These are phyloP conservation scores for Candida sojae DNA, from an alignment of 1,139 yeast species.

Conservation along the genomic window DNA sequence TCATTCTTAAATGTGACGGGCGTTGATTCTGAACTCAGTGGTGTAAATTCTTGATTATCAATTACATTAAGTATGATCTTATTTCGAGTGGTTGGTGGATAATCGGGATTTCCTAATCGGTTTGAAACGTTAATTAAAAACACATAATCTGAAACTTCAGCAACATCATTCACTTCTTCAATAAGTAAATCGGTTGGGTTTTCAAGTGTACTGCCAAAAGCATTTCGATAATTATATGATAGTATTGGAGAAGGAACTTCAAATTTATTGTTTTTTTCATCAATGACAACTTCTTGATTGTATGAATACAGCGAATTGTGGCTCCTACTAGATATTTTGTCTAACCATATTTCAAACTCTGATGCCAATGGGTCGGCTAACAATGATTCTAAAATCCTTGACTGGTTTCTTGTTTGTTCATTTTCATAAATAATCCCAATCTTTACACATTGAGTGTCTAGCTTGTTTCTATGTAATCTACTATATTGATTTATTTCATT, in stretches of 20 bases:
- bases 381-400: constrained; percentile 36
- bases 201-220: constrained; percentile 15
- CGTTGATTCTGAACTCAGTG: constrained; percentile 34
- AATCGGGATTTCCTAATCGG: constrained; percentile 19
- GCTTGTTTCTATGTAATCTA: constrained; percentile 7
- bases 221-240: constrained; percentile 27
- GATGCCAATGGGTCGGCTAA: constrained; percentile 47
- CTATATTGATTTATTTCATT: constrained; percentile 20
- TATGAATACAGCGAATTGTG: constrained; percentile 17
- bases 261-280: constrained; percentile 11
- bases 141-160: constrained; percentile 23
- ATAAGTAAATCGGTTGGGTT: constrained; percentile 26
- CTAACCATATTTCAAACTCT: constrained; percentile 34
- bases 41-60: constrained; percentile 44
- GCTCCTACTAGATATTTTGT: constrained; percentile 23
- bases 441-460: constrained; percentile 16
- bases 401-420: constrained; percentile 18
- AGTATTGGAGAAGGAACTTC: constrained; percentile 40
- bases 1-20: constrained; percentile 22
- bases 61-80: constrained; percentile 35
- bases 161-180: constrained; percentile 29
- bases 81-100: constrained; percentile 19
- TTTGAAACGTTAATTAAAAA: constrained; percentile 33
- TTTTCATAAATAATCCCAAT: constrained; percentile 36
- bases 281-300: constrained; percentile 6